These are phyloP conservation scores for Pueraria montana DNA, from an alignment of 306 rosid genomes.

Conservation along the genomic window DNA sequence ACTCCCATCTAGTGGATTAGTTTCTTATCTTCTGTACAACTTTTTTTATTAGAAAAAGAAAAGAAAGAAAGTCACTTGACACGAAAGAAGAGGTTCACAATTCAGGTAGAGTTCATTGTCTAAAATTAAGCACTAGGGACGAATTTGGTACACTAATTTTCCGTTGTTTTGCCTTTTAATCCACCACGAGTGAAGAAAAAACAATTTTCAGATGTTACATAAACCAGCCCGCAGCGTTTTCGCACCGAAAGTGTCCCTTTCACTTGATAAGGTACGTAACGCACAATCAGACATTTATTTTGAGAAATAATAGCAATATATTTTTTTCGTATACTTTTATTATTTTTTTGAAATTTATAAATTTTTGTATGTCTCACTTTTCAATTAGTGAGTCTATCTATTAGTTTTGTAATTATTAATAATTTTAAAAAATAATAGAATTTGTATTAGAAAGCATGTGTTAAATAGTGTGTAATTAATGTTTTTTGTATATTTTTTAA, in stretches of 20 bases:
- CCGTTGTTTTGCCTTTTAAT: neutral
- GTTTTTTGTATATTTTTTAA: too few species aligned
- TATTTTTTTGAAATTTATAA: too few species aligned
- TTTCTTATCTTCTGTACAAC: neutral
- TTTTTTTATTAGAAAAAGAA: neutral
- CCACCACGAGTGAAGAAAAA: neutral
- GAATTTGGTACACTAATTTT: constrained; percentile 35
- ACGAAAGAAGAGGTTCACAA: neutral
- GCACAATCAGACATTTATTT: neutral
- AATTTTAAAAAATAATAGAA: too few species aligned
- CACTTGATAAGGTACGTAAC: neutral
- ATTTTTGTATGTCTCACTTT: too few species aligned
- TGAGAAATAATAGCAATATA: too few species aligned
- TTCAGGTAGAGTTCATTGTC: constrained; percentile 29
- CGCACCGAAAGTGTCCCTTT: constrained; percentile 24
- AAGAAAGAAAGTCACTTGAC: neutral
- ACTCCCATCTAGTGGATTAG: neutral
- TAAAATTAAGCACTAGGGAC: neutral
- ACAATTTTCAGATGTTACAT: neutral
- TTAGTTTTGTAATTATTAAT: too few species aligned
- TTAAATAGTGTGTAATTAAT: too few species aligned
- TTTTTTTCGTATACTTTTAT: too few species aligned
- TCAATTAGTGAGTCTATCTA: too few species aligned
- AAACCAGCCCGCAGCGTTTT: neutral
- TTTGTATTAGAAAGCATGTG: neutral